Evolutionary conservation across 2,329 filamentous ascomycete species (phyloP), one percentile per base, ranked within the genome.

Genomic region (Chaetothyriales sp.): DNA sequence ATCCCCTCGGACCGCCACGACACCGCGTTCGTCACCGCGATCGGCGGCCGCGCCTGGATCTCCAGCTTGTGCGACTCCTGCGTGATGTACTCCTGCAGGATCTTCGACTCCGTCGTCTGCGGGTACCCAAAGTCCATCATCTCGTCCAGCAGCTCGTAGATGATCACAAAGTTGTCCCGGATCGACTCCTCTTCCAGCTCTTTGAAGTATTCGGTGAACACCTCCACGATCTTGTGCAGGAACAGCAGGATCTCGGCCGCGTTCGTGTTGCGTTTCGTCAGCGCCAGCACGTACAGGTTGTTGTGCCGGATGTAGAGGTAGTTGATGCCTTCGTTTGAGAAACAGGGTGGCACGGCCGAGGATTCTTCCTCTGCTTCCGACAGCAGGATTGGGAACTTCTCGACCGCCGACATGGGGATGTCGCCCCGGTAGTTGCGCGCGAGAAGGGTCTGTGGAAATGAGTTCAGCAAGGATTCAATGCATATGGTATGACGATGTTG

Each of bases 111-210:
- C 59, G 92, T 98, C 8, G 92, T 98, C 69, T 98, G 92, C 5
- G 92, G 92, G 68, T 98, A 95, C 57, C 92, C 92, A 74, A 98
- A 98, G 70, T 98, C 92, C 92, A 98, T 98, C 92, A 98, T 98
- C 74, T 98, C 92, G 65, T 98, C 92, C 56, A 98, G 79, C 55
- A 98, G 72, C 70, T 98, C 92, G 75, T 98, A 98, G 64, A 98
- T 98, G 65, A 98, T 82, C 68, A 98, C 92, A 66, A 98, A 98
- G 73, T 98, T 98, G 74, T 98, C 92, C 61, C 92, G 81, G 67
- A 98, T 98, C 62, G 87, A 95, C 70, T 98, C 92, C 69, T 98
- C 92, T 69, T 98, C 92, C 53, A 98, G 77, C 57, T 93, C 90
- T 69, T 98, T 98, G 77, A 98, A 98, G 74, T 98, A 98, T 70